Percentiles rank a stretch among this genome's conserved stretches.
Evolutionary conservation across 169 alveolate species (phyloP).

Genomic region (Cryptosporidium meleagridis): DNA sequence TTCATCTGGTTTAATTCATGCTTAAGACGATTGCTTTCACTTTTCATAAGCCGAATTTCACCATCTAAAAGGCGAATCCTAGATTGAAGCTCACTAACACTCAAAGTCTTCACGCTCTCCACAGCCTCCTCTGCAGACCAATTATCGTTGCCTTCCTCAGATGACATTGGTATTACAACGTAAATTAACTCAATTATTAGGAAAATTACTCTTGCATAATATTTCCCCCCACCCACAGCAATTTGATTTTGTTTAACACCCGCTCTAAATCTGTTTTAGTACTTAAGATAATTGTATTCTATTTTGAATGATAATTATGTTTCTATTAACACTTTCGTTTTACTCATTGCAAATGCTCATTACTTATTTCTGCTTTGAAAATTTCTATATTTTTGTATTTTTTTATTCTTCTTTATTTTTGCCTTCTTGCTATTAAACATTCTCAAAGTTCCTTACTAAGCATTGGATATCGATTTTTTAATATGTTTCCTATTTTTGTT

Average conservation of each 20-base stretch:
- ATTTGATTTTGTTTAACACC: background rate
- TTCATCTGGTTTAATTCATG: slow-evolving; percentile 88
- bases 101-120: slow-evolving; percentile 48
- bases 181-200: background rate
- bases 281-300: no score
- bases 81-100: slow-evolving; percentile 48
- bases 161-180: slow-evolving; percentile 18
- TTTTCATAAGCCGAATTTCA: slow-evolving; percentile 88
- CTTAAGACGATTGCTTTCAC: slow-evolving; percentile 89
- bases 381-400: background rate
- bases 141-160: slow-evolving; percentile 37
- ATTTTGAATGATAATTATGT: no score
- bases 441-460: no score
- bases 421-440: background rate
- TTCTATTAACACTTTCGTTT: background rate
- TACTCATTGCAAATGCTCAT: background rate
- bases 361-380: no score
- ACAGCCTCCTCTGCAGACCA: slow-evolving; percentile 73
- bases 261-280: slow-evolving; percentile 23
- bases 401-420: background rate
- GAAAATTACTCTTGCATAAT: background rate
- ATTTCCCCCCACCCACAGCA: slow-evolving; percentile 29
- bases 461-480: background rate
- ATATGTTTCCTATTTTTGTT: no score
- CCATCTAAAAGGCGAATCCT: slow-evolving; percentile 55